Conservation (phyloP, 2,329 filamentous ascomycete species). For the Alternaria angustiovoidea region DNA sequence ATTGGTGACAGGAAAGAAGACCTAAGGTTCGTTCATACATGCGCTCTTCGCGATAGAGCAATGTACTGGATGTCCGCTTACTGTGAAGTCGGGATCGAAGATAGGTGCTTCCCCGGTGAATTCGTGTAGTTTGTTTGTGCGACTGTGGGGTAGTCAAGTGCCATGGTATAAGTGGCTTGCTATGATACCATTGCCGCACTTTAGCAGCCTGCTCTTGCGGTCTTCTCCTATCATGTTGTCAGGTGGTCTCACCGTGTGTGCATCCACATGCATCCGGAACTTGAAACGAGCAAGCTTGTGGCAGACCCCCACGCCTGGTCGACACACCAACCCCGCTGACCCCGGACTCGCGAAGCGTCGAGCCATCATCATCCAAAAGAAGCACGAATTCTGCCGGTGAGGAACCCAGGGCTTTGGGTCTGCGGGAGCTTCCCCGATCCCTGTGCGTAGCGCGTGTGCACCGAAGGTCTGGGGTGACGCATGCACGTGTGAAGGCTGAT, state of each 20-base stretch:
- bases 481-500: conserved; percentile 23
- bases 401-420: conserved; percentile 32
- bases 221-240: conserved; percentile 14
- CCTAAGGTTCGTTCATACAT: conserved; percentile 2
- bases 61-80: not conserved
- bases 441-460: conserved; percentile 21
- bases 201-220: not conserved
- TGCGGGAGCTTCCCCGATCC: conserved; percentile 32
- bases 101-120: conserved; percentile 1
- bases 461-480: conserved; percentile 17
- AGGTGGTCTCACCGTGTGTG: conserved; percentile 7
- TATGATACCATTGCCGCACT: conserved; percentile 6
- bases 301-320: conserved; percentile 24
- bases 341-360: conserved; percentile 21
- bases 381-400: conserved; percentile 26
- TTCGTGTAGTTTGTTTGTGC: conserved; percentile 9
- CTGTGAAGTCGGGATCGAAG: not conserved
- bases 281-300: conserved; percentile 18
- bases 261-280: conserved; percentile 3
- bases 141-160: conserved; percentile 5
- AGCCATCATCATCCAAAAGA: conserved; percentile 20
- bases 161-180: conserved; percentile 12
- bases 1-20: conserved; percentile 8
- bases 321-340: conserved; percentile 21
- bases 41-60: conserved; percentile 6